Conservation (phyloP, 1,284 basidiomycete species). For the Sanguinoderma infundibulare region DNA sequence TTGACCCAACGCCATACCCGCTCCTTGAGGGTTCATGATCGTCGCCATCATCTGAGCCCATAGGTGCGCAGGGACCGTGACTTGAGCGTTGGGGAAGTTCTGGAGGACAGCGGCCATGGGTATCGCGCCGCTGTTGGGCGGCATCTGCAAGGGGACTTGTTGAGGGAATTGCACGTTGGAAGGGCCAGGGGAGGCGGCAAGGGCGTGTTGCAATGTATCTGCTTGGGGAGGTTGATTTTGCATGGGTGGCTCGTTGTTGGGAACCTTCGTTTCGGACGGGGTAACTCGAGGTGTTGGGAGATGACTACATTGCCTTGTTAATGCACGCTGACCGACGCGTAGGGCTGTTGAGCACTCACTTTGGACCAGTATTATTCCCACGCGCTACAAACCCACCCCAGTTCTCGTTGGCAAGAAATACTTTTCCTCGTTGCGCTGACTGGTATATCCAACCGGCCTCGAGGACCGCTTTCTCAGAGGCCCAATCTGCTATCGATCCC, state of each 20-base stretch:
- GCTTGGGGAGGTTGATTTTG: conserved; percentile 8
- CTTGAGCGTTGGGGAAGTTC: conserved; percentile 9
- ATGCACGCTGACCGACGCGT: neutral
- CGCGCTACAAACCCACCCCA: conserved; percentile 54
- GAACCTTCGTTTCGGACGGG: conserved; percentile 42
- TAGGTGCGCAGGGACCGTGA: conserved; percentile 14
- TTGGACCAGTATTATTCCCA: conserved; percentile 7
- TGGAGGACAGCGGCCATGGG: conserved; percentile 11
- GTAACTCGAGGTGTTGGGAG: conserved; percentile 66
- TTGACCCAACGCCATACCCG: conserved; percentile 3
- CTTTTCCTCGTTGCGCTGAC: conserved; percentile 38
- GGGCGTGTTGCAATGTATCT: neutral
- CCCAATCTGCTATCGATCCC: conserved; percentile 59
- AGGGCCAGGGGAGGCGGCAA: neutral
- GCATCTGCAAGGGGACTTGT: conserved; percentile 4
- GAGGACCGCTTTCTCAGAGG: conserved; percentile 53
- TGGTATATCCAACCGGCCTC: conserved; percentile 32
- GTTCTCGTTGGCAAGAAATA: conserved; percentile 49
- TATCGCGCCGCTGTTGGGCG: neutral
- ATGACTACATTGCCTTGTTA: conserved; percentile 39
- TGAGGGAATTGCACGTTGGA: conserved; percentile 3
- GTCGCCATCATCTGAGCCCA: conserved; percentile 9
- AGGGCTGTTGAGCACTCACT: conserved; percentile 15
- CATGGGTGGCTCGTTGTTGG: conserved; percentile 8
- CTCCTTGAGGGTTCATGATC: conserved; percentile 8